Evolutionary conservation across 1,284 basidiomycete genomes (phyloP), one percentile per base, ranked within the genome.

Genomic region (Ustilago bromivora): DNA sequence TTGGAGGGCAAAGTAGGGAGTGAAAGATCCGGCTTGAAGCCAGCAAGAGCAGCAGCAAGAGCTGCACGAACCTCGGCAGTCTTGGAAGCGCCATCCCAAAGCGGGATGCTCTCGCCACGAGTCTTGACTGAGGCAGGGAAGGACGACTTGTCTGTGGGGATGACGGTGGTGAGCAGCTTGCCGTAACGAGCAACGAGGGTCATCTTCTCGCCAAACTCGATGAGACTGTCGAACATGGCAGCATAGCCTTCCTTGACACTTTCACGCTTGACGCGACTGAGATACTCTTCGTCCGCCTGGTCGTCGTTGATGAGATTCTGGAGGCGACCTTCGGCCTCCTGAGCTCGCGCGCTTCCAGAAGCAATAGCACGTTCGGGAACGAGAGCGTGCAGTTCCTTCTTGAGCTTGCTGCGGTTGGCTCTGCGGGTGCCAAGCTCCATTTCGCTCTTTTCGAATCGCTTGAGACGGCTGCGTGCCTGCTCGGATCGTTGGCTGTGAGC

Each of bases 131-230:
- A 57, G 15, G 71, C 72, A 11, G 81, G 80, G 67, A 79, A 80
- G 3, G 69, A 54, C 4, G 78, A 65, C 40, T 66, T 67, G n/a
- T 79, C 78, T 43, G 74, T 72, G 23, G 82, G 71, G 35, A 83
- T 52, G 17, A 75, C 47, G 2, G 66, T 65, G 35, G 71, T 69
- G 36, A 84, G 60, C 32, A 82, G 66, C 64, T 84, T 84, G 59
- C 81, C 81, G 54, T 84, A 77, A 15, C 79, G 77, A 10, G 82
- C 79, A 7, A 78, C 72, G 23, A 83, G 62, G 3, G 82, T 78
- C 64, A 82, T 60, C 66, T 82, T 82, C 41, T 84, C 82, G 19
- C 82, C 82, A 53, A 82, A 78, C 61, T 81, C 80, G 61, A 82
- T 80, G 51, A 83, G 63, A 53, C 77, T 79, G 67, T 84, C 82